phyloP scores from a whole-genome alignment of 1,284 basidiomycete genomes.

The Melampsora larici-populina region DNA sequence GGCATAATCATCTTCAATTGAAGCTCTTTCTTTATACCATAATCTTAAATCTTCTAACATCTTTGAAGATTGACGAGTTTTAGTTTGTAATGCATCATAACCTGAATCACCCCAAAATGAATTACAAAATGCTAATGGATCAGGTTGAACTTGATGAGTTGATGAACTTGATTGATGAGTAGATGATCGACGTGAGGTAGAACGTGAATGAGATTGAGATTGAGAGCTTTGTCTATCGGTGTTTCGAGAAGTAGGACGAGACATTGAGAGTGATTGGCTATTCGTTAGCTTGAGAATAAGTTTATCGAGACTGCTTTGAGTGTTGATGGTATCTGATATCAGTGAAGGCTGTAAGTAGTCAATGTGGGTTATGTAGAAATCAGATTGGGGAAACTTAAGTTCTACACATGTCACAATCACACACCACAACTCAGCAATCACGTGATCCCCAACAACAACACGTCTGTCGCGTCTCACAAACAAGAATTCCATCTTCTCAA shows the following conservation, averaged over 20 bases:
- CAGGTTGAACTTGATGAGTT: background rate
- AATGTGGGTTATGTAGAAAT: no score
- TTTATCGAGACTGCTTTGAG: background rate
- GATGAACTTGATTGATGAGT: background rate
- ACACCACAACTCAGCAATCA: no score
- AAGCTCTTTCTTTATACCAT: conserved; percentile 57
- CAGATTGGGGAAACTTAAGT: no score
- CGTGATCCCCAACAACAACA: no score
- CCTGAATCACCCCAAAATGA: conserved; percentile 35
- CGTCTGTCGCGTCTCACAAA: no score
- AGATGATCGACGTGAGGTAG: conserved; percentile 12
- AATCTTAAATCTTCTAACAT: conserved; percentile 35
- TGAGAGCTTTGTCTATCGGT: background rate
- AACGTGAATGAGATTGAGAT: conserved; percentile 14
- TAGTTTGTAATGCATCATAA: conserved; percentile 29
- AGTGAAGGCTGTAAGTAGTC: no score
- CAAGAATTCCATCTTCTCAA: no score
- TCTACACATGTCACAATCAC: no score
- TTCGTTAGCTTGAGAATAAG: background rate
- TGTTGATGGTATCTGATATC: no score
- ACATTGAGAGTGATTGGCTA: background rate
- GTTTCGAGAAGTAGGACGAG: conserved; percentile 2
- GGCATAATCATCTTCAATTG: conserved; percentile 92
- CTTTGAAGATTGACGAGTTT: conserved; percentile 33
- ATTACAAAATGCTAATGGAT: conserved; percentile 37